Evolutionary conservation across 2,329 filamentous ascomycete genomes (phyloP).

Genomic region (Ampelomyces quisqualis): DNA sequence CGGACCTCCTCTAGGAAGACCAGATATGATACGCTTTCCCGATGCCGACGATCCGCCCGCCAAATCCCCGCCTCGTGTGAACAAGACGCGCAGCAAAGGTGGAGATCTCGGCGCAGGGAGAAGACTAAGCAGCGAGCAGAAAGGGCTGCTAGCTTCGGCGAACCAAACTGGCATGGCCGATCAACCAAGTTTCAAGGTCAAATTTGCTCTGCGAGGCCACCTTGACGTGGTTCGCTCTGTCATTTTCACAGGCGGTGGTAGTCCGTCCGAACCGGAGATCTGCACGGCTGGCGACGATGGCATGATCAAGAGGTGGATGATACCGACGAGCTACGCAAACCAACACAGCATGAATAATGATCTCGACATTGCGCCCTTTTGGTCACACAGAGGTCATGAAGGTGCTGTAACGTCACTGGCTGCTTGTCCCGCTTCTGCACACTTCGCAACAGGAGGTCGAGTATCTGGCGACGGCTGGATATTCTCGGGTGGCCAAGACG

Average conservation of each 20-base stretch:
- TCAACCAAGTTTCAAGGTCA: slow-evolving; percentile 80
- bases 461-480: slow-evolving; percentile 95
- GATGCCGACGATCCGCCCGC: slow-evolving; percentile 73
- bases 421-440: slow-evolving; percentile 82
- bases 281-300: slow-evolving; percentile 96
- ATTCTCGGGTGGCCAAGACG: slow-evolving; percentile 94
- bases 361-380: slow-evolving; percentile 88
- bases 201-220: slow-evolving; percentile 88
- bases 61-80: slow-evolving; percentile 73
- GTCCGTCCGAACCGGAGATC: slow-evolving; percentile 92
- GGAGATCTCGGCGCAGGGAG: slow-evolving; percentile 56
- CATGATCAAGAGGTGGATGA: slow-evolving; percentile 94
- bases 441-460: slow-evolving; percentile 84
- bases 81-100: slow-evolving; percentile 71
- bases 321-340: slow-evolving; percentile 75
- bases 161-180: slow-evolving; percentile 58
- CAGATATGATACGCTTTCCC: slow-evolving; percentile 86
- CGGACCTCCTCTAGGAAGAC: slow-evolving; percentile 60
- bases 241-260: slow-evolving; percentile 95
- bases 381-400: slow-evolving; percentile 92
- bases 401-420: slow-evolving; percentile 85
- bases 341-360: slow-evolving; percentile 67
- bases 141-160: slow-evolving; percentile 55
- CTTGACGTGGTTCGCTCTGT: slow-evolving; percentile 91
- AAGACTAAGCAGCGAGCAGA: slow-evolving; percentile 63